Conservation (phyloP, 2,329 filamentous ascomycete species). For the Cercospora nicotianae region DNA sequence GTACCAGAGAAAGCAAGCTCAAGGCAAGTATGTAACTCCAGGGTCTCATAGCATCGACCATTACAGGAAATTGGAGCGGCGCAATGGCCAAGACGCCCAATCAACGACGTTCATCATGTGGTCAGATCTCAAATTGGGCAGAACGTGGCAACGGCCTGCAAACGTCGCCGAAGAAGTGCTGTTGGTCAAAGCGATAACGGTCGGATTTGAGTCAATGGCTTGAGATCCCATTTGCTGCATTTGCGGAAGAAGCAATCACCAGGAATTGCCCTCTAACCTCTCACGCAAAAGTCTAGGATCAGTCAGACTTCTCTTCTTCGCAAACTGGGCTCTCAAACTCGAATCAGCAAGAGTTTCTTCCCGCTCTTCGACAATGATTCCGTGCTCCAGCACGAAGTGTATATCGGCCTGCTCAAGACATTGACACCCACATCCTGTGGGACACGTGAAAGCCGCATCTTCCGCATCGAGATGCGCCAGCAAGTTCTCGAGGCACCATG, state of each 20-base stretch:
- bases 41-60: background rate
- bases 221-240: background rate
- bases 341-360: background rate
- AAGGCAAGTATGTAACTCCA: background rate
- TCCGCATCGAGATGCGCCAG: conserved; percentile 13
- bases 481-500: conserved; percentile 29
- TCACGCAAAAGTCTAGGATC: conserved; percentile 32
- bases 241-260: conserved; percentile 2
- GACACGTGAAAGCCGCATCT: conserved; percentile 31
- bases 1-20: background rate
- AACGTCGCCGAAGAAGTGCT: background rate
- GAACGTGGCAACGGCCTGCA: background rate
- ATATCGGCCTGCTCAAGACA: conserved; percentile 26
- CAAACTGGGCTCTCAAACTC: conserved; percentile 2
- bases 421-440: conserved; percentile 36
- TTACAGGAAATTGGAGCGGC: background rate
- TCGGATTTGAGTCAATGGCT: background rate
- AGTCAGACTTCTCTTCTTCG: conserved; percentile 31
- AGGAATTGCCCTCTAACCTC: conserved; percentile 24
- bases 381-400: conserved; percentile 16
- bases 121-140: background rate
- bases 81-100: background rate
- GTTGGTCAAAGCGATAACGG: background rate
- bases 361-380: background rate
- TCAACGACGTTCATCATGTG: background rate